Percentiles rank a stretch among this genome's conserved stretches.
Evolutionary conservation across 306 rosid genomes (phyloP).

Genomic region (Cucurbita maxima): DNA sequence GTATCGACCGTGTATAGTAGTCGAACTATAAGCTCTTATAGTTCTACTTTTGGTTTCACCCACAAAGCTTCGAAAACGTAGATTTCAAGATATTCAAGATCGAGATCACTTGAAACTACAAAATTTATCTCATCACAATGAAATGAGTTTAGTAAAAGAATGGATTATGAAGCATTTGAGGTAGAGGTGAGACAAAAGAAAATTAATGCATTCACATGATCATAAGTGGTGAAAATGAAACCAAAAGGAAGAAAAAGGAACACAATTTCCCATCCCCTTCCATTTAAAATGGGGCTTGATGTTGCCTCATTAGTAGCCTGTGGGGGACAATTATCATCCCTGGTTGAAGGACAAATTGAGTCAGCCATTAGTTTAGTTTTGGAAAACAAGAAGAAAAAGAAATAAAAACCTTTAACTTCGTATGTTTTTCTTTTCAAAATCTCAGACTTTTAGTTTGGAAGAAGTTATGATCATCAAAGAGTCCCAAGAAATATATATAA

Average conservation of each 20-base stretch:
- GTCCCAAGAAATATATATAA: neutral
- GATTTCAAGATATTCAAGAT: too few relatives aligned
- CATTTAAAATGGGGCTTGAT: neutral
- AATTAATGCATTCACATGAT: neutral
- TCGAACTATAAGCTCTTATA: too few relatives aligned
- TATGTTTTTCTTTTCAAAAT: neutral
- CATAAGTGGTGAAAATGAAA: neutral
- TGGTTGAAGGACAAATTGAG: neutral
- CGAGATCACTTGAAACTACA: neutral
- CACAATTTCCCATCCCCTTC: neutral
- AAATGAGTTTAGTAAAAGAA: too few relatives aligned
- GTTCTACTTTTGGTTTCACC: too few relatives aligned
- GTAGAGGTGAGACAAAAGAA: neutral
- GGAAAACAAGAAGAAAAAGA: neutral
- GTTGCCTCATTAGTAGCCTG: slow-evolving; percentile 1
- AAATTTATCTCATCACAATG: neutral
- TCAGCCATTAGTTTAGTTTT: neutral
- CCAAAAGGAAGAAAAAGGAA: neutral
- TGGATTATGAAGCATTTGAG: neutral
- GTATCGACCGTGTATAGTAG: too few relatives aligned
- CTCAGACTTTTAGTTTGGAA: neutral
- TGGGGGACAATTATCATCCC: neutral
- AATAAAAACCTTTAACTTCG: neutral
- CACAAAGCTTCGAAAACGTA: too few relatives aligned
- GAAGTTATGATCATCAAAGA: neutral